Percentiles rank a stretch among this genome's conserved stretches.
phyloP scores from a whole-genome alignment of 1,284 basidiomycete species.

The Cystobasidium sp. region DNA sequence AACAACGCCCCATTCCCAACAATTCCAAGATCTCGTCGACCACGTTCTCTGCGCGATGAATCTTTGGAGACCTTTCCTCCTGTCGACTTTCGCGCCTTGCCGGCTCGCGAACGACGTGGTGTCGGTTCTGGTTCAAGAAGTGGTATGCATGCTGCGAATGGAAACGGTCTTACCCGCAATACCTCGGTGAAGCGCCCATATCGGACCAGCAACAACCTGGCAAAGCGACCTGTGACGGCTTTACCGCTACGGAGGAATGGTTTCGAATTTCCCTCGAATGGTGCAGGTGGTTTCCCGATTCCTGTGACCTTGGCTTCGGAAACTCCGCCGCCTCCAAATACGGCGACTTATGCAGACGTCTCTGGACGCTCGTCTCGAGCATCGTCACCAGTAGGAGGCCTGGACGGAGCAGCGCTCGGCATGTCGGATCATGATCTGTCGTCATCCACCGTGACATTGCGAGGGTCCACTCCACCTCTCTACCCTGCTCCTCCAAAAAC shows the following conservation, averaged over 20 bases:
- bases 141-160: background rate
- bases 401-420: background rate
- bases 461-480: conserved; percentile 18
- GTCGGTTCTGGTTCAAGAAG: conserved; percentile 13
- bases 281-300: too few relatives aligned
- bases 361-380: conserved; percentile 4
- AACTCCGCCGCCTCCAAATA: background rate
- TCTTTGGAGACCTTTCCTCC: conserved; percentile 3
- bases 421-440: background rate
- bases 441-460: background rate
- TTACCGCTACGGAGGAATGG: conserved; percentile 12
- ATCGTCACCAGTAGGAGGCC: background rate
- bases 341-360: background rate
- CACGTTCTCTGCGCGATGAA: conserved; percentile 32
- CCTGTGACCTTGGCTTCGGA: background rate
- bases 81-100: conserved; percentile 1
- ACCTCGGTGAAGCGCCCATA: conserved; percentile 22
- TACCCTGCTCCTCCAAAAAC: background rate
- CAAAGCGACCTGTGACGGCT: background rate
- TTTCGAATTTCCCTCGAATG: background rate
- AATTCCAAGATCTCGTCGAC: conserved; percentile 5
- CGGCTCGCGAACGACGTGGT: conserved; percentile 26
- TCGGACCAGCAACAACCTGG: conserved; percentile 12
- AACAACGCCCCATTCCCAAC: conserved; percentile 11
- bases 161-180: conserved; percentile 9